phyloP scores from a whole-genome alignment of 805 yeast species.

The Saccharomycopsis olivae region DNA sequence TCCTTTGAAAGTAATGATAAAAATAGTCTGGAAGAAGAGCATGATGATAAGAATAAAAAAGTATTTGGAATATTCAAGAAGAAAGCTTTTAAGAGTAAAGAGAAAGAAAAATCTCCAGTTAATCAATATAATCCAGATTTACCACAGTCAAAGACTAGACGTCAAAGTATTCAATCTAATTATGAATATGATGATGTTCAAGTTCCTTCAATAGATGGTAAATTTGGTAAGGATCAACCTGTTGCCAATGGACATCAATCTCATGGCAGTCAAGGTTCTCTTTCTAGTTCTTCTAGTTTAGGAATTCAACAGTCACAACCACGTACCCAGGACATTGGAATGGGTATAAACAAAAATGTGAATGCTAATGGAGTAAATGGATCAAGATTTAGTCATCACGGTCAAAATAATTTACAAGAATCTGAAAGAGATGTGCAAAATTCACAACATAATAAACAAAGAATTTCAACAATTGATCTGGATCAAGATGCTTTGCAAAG shows the following conservation, averaged over 20 bases:
- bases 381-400: background rate
- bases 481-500: background rate
- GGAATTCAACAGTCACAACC: background rate
- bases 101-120: background rate
- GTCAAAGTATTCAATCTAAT: slow-evolving; percentile 2
- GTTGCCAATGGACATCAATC: background rate
- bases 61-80: slow-evolving; percentile 13
- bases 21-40: background rate
- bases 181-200: slow-evolving; percentile 1
- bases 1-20: too few species aligned
- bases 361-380: background rate
- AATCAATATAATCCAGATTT: too few species aligned
- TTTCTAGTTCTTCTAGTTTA: background rate
- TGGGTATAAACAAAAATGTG: background rate
- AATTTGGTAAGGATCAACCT: background rate
- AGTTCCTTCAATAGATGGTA: slow-evolving; percentile 14
- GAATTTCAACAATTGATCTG: background rate
- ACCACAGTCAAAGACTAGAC: slow-evolving; percentile 3
- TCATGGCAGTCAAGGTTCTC: background rate
- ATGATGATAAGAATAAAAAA: background rate
- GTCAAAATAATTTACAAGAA: slow-evolving; percentile 1
- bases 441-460: background rate
- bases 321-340: too few species aligned
- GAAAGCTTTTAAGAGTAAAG: slow-evolving; percentile 13
- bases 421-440: background rate